Evolutionary conservation across 202 grass and related monocot species (phyloP).

Genomic region (Alloteropsis angusta): DNA sequence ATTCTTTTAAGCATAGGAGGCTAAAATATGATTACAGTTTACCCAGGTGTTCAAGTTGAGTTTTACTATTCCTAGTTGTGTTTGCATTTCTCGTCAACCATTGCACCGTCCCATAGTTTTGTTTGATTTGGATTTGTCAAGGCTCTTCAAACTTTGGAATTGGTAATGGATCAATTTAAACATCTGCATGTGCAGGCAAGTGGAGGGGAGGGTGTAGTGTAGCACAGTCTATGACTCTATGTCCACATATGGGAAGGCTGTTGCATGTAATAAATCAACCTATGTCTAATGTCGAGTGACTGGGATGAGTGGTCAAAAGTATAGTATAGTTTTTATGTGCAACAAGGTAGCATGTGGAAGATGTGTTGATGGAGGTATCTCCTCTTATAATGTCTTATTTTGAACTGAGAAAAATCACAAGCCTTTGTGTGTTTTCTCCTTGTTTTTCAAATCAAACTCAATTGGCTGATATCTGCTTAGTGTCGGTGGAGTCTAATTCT

Average conservation of each 20-base stretch:
- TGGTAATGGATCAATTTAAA: background rate
- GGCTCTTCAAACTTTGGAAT: constrained; percentile 22
- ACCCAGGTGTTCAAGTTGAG: background rate
- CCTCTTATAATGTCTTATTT: constrained; percentile 6
- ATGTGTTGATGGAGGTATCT: background rate
- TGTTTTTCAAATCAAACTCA: background rate
- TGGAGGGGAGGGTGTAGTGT: background rate
- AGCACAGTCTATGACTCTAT: constrained; percentile 6
- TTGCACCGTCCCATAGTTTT: constrained; percentile 11
- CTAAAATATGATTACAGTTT: constrained; percentile 6
- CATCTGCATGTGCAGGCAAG: constrained; percentile 4
- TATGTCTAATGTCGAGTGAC: constrained; percentile 16
- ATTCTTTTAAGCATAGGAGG: background rate
- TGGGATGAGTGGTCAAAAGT: background rate
- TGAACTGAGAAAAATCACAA: background rate
- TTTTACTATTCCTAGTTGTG: constrained; percentile 13
- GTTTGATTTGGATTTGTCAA: constrained; percentile 13
- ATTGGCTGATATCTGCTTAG: background rate
- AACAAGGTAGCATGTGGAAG: constrained; percentile 14
- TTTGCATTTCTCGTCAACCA: constrained; percentile 8
- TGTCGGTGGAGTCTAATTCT: constrained; percentile 14
- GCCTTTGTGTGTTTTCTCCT: background rate
- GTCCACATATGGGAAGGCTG: background rate
- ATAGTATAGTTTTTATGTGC: background rate
- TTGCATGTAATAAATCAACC: constrained; percentile 14